Evolutionary conservation across 169 alveolate genomes (phyloP).

Genomic region (Babesia sp.): DNA sequence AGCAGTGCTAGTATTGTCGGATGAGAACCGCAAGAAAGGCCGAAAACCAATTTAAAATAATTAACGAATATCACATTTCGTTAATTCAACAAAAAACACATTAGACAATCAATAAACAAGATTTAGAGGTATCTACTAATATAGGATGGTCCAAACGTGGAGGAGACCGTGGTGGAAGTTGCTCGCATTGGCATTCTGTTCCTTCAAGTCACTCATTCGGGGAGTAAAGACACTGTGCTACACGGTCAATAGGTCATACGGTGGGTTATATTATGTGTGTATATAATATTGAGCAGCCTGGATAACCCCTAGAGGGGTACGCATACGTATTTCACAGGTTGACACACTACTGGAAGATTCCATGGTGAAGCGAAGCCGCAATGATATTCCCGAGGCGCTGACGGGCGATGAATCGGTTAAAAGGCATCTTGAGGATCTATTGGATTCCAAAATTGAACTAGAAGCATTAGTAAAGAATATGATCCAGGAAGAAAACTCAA

Average conservation of each 20-base stretch:
- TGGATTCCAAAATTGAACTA: slow-evolving; percentile 20
- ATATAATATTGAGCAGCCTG: neutral
- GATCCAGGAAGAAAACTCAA: neutral
- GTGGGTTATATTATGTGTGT: neutral
- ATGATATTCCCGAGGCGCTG: slow-evolving; percentile 7
- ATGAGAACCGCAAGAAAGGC: too few species aligned
- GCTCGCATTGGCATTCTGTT: slow-evolving; percentile 27
- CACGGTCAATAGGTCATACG: slow-evolving; percentile 9
- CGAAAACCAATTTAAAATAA: too few species aligned
- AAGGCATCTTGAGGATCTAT: slow-evolving; percentile 23
- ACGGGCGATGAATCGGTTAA: neutral
- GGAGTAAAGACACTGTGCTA: slow-evolving; percentile 19
- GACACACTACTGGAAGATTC: slow-evolving; percentile 4
- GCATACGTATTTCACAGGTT: slow-evolving; percentile 5
- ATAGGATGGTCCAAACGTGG: slow-evolving; percentile 24
- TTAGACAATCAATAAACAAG: too few species aligned
- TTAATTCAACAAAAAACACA: too few species aligned
- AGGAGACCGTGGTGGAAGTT: slow-evolving; percentile 23
- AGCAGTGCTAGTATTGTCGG: too few species aligned
- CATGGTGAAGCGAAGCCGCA: slow-evolving; percentile 3
- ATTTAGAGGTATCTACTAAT: too few species aligned
- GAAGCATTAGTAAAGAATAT: slow-evolving; percentile 8
- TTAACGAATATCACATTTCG: too few species aligned
- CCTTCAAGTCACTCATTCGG: slow-evolving; percentile 21
- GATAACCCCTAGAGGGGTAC: slow-evolving; percentile 24